Evolutionary conservation across 169 alveolate species (phyloP).

Genomic region (Plasmodium fragile): DNA sequence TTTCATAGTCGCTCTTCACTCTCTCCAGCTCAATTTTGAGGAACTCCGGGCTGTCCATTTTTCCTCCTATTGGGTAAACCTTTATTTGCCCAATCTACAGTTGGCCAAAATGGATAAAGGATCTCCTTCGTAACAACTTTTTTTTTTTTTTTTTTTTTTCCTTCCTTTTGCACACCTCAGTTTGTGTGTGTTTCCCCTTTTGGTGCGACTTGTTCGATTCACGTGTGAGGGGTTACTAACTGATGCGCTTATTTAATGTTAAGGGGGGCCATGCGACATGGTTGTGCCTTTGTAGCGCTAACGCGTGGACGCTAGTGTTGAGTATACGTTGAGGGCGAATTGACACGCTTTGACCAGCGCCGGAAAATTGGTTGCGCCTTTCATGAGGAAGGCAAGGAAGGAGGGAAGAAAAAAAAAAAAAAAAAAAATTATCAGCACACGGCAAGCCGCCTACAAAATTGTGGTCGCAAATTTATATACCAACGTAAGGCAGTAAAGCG

Average conservation of each 20-base stretch:
- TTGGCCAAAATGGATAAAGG: not conserved
- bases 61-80: not conserved
- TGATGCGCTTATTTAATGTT: not conserved
- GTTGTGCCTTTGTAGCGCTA: not conserved
- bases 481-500: not conserved
- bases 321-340: not conserved
- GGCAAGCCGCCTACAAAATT: not conserved
- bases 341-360: not conserved
- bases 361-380: not conserved
- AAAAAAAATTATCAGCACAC: not conserved
- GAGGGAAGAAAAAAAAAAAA: too few relatives aligned
- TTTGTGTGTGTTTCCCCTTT: not conserved
- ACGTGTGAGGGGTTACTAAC: not conserved
- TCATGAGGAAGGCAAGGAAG: not conserved
- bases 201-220: not conserved
- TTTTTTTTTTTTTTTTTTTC: not conserved
- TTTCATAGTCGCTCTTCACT: conserved; percentile 53
- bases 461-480: not conserved
- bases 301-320: not conserved
- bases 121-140: not conserved
- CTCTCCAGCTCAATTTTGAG: conserved; percentile 65
- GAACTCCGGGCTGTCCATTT: conserved; percentile 69
- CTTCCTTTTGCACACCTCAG: not conserved
- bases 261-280: not conserved
- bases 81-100: not conserved